Evolutionary conservation across 495 filamentous ascomycete species (phyloP).

Genomic region (Tuber borchii): DNA sequence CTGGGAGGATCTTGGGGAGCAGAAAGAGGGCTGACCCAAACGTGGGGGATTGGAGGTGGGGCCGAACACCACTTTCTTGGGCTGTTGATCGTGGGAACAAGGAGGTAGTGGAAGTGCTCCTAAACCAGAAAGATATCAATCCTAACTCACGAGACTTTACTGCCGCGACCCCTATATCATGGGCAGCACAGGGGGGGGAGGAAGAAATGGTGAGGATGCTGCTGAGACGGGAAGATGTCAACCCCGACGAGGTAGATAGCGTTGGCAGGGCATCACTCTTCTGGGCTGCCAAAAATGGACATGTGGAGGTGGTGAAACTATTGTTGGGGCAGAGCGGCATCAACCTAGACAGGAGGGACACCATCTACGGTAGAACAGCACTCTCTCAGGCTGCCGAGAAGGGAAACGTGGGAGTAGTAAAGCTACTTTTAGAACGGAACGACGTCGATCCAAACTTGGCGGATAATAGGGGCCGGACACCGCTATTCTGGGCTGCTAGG

Average conservation of each 20-base stretch:
- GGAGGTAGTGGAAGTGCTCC: not conserved
- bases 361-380: not conserved
- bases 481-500: not conserved
- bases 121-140: not conserved
- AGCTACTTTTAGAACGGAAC: not conserved
- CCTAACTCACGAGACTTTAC: not conserved
- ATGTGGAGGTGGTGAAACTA: not conserved
- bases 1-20: not conserved
- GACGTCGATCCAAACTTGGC: not conserved
- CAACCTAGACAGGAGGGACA: not conserved
- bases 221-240: not conserved
- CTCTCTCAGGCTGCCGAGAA: not conserved
- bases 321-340: not conserved
- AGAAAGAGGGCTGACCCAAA: not conserved
- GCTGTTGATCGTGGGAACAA: not conserved
- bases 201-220: conserved; percentile 3
- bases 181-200: not conserved
- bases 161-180: not conserved
- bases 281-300: not conserved
- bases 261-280: not conserved
- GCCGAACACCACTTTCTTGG: not conserved
- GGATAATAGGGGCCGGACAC: conserved; percentile 1
- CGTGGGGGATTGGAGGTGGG: not conserved
- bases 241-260: not conserved
- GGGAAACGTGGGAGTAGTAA: not conserved